Evolutionary conservation across 2,329 filamentous ascomycete genomes (phyloP), one percentile per base, ranked within the genome.

Genomic region (Beauveria rudraprayagi): DNA sequence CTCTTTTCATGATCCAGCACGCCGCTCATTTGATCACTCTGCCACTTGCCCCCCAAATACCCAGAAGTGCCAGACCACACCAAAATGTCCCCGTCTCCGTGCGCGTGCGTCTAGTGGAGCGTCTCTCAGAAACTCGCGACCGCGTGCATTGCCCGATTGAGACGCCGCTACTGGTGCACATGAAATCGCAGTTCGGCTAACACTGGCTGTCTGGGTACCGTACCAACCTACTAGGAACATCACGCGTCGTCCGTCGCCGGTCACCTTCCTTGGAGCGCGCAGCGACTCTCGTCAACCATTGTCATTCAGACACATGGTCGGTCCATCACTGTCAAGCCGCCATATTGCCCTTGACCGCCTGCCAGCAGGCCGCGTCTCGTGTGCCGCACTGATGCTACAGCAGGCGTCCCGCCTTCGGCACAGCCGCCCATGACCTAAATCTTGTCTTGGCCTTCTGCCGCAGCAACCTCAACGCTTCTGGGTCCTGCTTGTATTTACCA

Each of bases 91-190:
- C 44, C 17, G 30, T 37, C 44, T 22, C 55, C 55, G 56, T 59
- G 56, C 56, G 56, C 22, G 47, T 59, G 56, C 56, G 47, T 58
- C 56, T 58, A 58, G 56, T 58, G 46, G 56, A 58, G 46, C 44
- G 55, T 48, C 55, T 50, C 28, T 22, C 40, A 41, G 26, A 26
- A 40, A 16, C 24, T 40, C 8, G 47, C 44, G 46, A 28, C 24
- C 56, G 34, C 55, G 55, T 50, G 11, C 55, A 57, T 50, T 57
- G 55, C 56, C 47, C 24, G 47, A 59, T 44, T 17, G 56, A 59
- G 46, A 24, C 56, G 56, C 56, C 46, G 24, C 50, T 22, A 30
- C 17, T 22, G 26, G 48, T n/a, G 26, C 53, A 19, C 22, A 17
- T 48, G 26, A 17, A 34, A 34, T 40, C 1, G 8, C 30, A 52